Percentiles rank a stretch among this genome's conserved stretches.
phyloP scores from a whole-genome alignment of 768 basidiomycete species.

The Lactarius hengduanensis region DNA sequence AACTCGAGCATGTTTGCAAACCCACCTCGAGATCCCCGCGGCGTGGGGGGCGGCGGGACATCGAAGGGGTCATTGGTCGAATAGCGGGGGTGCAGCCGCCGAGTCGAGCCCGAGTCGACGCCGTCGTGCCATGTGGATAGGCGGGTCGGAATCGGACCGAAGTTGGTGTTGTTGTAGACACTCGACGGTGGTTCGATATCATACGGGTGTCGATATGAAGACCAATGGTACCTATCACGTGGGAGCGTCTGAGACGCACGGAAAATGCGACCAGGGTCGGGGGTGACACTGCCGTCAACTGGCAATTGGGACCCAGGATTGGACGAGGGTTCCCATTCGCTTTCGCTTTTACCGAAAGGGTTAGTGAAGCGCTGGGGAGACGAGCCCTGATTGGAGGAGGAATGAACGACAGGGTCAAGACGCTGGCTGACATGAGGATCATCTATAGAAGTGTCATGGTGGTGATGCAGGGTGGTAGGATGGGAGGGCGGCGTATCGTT shows the following conservation, averaged over 20 bases:
- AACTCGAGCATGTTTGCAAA: conserved; percentile 26
- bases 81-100: conserved; percentile 20
- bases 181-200: conserved; percentile 55
- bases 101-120: conserved; percentile 9
- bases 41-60: conserved; percentile 5
- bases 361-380: conserved; percentile 23
- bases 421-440: neutral
- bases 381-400: conserved; percentile 3
- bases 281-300: conserved; percentile 17
- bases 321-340: conserved; percentile 6
- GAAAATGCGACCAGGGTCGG: neutral
- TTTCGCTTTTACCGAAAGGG: conserved; percentile 9
- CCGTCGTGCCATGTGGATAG: conserved; percentile 33
- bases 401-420: neutral
- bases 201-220: conserved; percentile 60
- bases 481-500: neutral
- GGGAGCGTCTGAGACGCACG: conserved; percentile 19
- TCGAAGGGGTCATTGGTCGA: conserved; percentile 18
- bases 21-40: conserved; percentile 25
- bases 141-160: conserved; percentile 3
- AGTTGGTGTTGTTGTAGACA: conserved; percentile 36
- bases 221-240: conserved; percentile 44
- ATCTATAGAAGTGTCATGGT: neutral
- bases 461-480: neutral
- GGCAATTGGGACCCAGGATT: conserved; percentile 12